These are phyloP conservation scores for Phytophthora rubi DNA, from an alignment of 352 stramenopile genomes.

Conservation along the genomic window DNA sequence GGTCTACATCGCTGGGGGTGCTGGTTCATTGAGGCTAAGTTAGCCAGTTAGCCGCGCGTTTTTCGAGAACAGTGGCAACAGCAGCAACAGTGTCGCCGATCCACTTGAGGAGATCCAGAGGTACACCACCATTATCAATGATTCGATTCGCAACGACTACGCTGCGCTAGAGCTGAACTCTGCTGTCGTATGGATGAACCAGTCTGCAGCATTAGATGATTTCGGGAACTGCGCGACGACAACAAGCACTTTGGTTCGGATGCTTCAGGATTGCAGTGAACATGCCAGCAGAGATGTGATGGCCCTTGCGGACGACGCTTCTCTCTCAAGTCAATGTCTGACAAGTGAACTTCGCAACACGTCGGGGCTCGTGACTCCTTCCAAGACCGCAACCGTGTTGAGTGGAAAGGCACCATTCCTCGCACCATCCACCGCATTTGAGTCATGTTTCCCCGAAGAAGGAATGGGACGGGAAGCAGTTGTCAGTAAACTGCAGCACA, in stretches of 20 bases:
- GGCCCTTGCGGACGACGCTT: conserved; percentile 10
- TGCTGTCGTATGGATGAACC: conserved; percentile 38
- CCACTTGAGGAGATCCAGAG: conserved; percentile 37
- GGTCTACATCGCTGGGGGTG: not conserved
- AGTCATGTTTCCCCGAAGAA: conserved; percentile 30
- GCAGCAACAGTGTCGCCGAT: conserved; percentile 28
- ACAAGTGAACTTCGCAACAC: conserved; percentile 23
- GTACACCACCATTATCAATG: conserved; percentile 39
- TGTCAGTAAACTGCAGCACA: conserved; percentile 43
- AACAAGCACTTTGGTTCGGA: conserved; percentile 38
- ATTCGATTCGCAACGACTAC: conserved; percentile 44
- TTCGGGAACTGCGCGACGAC: conserved; percentile 26
- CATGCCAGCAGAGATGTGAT: conserved; percentile 1
- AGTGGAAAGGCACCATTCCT: conserved; percentile 31
- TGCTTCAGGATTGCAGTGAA: conserved; percentile 40
- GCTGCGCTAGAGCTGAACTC: conserved; percentile 26
- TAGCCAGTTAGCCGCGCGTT: no score
- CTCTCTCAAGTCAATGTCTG: conserved; percentile 36
- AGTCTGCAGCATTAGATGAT: conserved; percentile 30
- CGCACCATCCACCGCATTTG: conserved; percentile 23
- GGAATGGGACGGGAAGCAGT: conserved; percentile 15
- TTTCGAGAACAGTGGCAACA: conserved; percentile 42
- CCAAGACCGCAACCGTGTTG: conserved; percentile 17
- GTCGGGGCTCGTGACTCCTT: conserved; percentile 14
- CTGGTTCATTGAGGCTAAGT: conserved; percentile 14